A percentile compares a stretch with the other conserved stretches of the same genome.
These are phyloP conservation scores for Misopates orontium DNA, from an alignment of 257 asterid genomes.

Conservation along the genomic window DNA sequence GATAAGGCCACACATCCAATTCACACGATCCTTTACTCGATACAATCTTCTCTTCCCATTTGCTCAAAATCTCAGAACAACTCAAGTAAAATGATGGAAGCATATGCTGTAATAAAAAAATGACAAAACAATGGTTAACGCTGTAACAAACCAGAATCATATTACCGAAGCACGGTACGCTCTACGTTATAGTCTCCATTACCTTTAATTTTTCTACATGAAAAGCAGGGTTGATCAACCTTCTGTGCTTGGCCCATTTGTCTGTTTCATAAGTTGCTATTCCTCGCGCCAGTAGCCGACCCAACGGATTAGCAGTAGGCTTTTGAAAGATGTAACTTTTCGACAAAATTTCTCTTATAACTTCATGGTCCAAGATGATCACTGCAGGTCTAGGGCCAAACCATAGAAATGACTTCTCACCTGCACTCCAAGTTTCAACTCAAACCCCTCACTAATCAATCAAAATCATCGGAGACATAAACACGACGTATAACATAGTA, in stretches of 20 bases:
- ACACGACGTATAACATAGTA: too few relatives aligned
- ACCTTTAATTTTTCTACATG: conserved; percentile 54
- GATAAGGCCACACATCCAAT: conserved; percentile 57
- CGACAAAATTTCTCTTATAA: conserved; percentile 41
- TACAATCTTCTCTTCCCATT: conserved; percentile 48
- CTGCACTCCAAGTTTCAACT: conserved; percentile 26
- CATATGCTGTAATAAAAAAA: conserved; percentile 38
- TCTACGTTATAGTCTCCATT: background rate
- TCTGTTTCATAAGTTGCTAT: conserved; percentile 40
- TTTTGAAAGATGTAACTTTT: conserved; percentile 41
- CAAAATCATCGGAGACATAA: too few relatives aligned
- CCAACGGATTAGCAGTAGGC: conserved; percentile 27
- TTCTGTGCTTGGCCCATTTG: conserved; percentile 65
- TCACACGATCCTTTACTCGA: conserved; percentile 37
- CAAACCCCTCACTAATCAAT: too few relatives aligned
- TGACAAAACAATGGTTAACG: background rate
- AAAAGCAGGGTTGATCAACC: conserved; percentile 56
- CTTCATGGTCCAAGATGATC: conserved; percentile 40
- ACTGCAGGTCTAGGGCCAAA: conserved; percentile 45
- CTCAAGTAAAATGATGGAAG: conserved; percentile 52
- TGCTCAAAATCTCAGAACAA: conserved; percentile 54
- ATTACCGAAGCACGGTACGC: too few relatives aligned
- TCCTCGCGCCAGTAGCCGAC: conserved; percentile 37
- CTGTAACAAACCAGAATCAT: background rate
- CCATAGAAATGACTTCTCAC: conserved; percentile 47